These are phyloP conservation scores for Boletales sp. DNA, from an alignment of 768 basidiomycete species.

Conservation along the genomic window DNA sequence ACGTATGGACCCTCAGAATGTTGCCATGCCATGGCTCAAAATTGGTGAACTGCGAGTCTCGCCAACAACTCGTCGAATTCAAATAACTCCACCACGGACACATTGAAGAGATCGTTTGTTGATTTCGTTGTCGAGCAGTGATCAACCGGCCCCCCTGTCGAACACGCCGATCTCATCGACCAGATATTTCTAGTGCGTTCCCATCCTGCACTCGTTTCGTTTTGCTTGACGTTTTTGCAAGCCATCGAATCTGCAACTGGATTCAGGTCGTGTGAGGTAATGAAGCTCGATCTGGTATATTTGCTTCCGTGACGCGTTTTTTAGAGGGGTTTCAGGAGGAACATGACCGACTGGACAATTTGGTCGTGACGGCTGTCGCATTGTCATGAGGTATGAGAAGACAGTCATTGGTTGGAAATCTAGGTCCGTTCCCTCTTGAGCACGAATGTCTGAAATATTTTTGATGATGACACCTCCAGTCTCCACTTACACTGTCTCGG, in stretches of 20 bases:
- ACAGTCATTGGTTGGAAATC: slow-evolving; percentile 47
- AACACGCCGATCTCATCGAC: slow-evolving; percentile 22
- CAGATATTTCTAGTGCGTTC: slow-evolving; percentile 25
- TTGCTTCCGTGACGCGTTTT: slow-evolving; percentile 12
- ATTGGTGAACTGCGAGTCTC: slow-evolving; percentile 35
- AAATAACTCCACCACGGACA: too few relatives aligned
- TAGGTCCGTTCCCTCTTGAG: slow-evolving; percentile 25
- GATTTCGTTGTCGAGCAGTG: slow-evolving; percentile 12
- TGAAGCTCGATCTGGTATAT: slow-evolving; percentile 10
- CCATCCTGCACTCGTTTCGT: background rate
- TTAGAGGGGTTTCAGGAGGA: slow-evolving; percentile 4
- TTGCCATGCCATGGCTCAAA: too few relatives aligned
- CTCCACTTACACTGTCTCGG: slow-evolving; percentile 35
- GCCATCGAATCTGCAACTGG: slow-evolving; percentile 25
- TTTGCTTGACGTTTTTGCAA: background rate
- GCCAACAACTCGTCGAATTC: too few relatives aligned
- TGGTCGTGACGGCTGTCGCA: slow-evolving; percentile 43
- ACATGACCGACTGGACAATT: slow-evolving; percentile 21
- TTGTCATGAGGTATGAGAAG: slow-evolving; percentile 4
- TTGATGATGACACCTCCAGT: slow-evolving; percentile 2
- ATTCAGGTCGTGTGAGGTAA: slow-evolving; percentile 32
- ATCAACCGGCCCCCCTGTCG: slow-evolving; percentile 11
- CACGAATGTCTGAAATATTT: too few relatives aligned
- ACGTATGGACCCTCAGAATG: too few relatives aligned
- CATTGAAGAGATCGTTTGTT: slow-evolving; percentile 10